phyloP scores from a whole-genome alignment of 805 yeast genomes.

The Ascoidea rubescens region DNA sequence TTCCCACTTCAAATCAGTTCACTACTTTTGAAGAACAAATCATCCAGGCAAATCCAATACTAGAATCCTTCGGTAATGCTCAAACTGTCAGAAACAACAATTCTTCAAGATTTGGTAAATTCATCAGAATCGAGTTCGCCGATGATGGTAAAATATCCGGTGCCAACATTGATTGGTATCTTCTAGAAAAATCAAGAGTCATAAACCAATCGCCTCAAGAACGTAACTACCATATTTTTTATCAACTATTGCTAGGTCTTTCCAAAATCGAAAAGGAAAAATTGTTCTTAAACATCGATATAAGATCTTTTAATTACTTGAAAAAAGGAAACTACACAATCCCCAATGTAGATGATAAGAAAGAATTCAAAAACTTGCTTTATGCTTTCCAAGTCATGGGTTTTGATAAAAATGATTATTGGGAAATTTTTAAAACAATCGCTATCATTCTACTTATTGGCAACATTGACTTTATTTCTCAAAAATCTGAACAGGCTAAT shows the following conservation, averaged over 20 bases:
- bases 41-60: slow-evolving; percentile 84
- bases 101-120: slow-evolving; percentile 94
- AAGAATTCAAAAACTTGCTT: slow-evolving; percentile 48
- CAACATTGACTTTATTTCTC: slow-evolving; percentile 57
- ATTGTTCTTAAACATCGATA: slow-evolving; percentile 28
- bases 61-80: slow-evolving; percentile 95
- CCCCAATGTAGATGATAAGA: slow-evolving; percentile 64
- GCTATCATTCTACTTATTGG: slow-evolving; percentile 80
- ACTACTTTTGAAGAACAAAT: slow-evolving; percentile 68
- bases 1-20: slow-evolving; percentile 15
- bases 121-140: slow-evolving; percentile 73
- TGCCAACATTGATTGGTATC: slow-evolving; percentile 89
- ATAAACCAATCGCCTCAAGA: slow-evolving; percentile 62
- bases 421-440: slow-evolving; percentile 47
- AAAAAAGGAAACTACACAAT: slow-evolving; percentile 38
- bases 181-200: slow-evolving; percentile 88
- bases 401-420: slow-evolving; percentile 38
- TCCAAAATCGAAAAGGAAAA: slow-evolving; percentile 30
- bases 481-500: slow-evolving; percentile 64
- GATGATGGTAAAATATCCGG: slow-evolving; percentile 56
- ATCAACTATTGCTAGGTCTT: slow-evolving; percentile 74
- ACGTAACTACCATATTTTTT: slow-evolving; percentile 89
- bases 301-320: slow-evolving; percentile 39
- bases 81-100: slow-evolving; percentile 89
- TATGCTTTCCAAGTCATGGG: slow-evolving; percentile 67